Percentiles rank a stretch among this genome's conserved stretches.
Conservation (phyloP, 495 filamentous ascomycete species). For the Trichoderma erinaceum region DNA sequence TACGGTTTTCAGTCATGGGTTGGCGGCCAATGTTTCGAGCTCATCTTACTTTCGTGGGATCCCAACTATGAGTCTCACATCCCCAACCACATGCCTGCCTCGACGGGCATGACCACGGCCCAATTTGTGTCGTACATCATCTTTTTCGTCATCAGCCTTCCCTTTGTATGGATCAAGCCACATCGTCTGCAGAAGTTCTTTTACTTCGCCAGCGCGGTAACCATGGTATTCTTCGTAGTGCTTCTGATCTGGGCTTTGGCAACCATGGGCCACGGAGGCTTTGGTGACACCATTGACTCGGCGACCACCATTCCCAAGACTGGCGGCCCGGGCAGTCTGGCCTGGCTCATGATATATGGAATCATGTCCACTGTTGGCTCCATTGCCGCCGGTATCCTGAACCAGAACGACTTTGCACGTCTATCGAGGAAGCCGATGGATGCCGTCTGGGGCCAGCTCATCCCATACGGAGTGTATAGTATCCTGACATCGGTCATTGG, state of each 20-base stretch:
- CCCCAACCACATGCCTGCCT: constrained; percentile 25
- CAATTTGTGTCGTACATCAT: constrained; percentile 26
- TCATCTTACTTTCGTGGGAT: constrained; percentile 21
- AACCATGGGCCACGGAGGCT: constrained; percentile 14
- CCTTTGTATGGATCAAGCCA: constrained; percentile 3
- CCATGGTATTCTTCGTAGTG: constrained; percentile 11
- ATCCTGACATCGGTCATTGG: constrained; percentile 22
- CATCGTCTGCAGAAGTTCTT: constrained; percentile 6
- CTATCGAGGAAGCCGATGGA: constrained; percentile 1
- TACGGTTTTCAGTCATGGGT: constrained; percentile 29
- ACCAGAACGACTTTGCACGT: constrained; percentile 8
- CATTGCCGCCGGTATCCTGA: constrained; percentile 1
- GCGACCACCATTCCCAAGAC: not conserved
- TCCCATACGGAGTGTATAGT: not conserved
- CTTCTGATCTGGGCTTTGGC: constrained; percentile 12
- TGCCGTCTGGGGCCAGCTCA: constrained; percentile 1
- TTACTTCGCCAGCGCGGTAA: not conserved
- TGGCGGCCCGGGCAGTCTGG: not conserved
- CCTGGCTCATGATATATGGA: constrained; percentile 5
- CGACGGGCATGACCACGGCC: constrained; percentile 27
- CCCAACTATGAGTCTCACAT: constrained; percentile 19
- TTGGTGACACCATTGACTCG: not conserved
- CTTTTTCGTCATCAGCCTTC: constrained; percentile 22
- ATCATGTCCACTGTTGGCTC: not conserved
- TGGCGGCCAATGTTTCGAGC: constrained; percentile 27